phyloP scores from a whole-genome alignment of 495 filamentous ascomycete species.

The Aspergillus nidulans region DNA sequence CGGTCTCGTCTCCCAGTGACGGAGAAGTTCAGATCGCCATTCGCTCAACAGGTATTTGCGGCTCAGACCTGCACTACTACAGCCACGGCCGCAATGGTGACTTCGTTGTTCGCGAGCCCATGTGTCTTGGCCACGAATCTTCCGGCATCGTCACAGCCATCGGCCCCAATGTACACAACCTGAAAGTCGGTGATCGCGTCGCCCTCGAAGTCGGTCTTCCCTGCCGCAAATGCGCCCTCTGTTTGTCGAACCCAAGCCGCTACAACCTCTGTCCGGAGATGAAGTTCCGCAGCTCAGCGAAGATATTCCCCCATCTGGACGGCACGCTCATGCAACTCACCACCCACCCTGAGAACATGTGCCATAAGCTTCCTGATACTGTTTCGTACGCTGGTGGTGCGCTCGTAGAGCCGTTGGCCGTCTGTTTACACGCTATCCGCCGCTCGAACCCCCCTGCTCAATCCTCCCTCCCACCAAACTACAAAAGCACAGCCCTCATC shows the following conservation, averaged over 20 bases:
- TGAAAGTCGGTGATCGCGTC: constrained; percentile 64
- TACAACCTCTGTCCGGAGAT: constrained; percentile 86
- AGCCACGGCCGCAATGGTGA: constrained; percentile 79
- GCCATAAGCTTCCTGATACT: constrained; percentile 53
- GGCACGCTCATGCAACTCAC: constrained; percentile 78
- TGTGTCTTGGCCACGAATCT: constrained; percentile 77
- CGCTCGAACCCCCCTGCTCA: constrained; percentile 51
- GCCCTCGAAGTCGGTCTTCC: constrained; percentile 79
- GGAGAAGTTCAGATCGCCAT: constrained; percentile 71
- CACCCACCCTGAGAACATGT: constrained; percentile 62
- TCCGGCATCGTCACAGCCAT: constrained; percentile 64
- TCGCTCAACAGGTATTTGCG: constrained; percentile 73
- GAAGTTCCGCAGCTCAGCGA: constrained; percentile 74
- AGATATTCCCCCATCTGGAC: constrained; percentile 72
- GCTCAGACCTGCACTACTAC: constrained; percentile 83
- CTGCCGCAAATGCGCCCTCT: constrained; percentile 66
- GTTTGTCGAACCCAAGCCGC: constrained; percentile 50
- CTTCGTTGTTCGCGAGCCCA: constrained; percentile 66
- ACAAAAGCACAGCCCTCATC: constrained; percentile 57
- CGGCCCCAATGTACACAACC: constrained; percentile 42
- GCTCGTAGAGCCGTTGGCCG: constrained; percentile 72
- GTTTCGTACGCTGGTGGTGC: constrained; percentile 68
- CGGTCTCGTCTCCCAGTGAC: constrained; percentile 37
- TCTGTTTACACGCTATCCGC: constrained; percentile 70
- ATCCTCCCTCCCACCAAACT: constrained; percentile 24